Conservation (phyloP, 2,329 filamentous ascomycete genomes). For the Cercospora sp. region DNA sequence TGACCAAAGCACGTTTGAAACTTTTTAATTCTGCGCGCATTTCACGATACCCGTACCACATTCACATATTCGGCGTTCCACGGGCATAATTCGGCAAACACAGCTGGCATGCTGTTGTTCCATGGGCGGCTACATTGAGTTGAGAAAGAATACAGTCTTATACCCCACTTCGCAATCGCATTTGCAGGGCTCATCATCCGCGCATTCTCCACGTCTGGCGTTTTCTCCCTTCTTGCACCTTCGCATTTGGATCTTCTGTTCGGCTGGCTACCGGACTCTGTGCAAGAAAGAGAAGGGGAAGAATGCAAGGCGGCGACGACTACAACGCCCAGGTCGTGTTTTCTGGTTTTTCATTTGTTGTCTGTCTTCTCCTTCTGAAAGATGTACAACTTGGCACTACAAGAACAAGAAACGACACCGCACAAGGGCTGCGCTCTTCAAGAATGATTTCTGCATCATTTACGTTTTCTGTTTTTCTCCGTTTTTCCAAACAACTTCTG, state of each 20-base stretch:
- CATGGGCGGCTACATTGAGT: slow-evolving; percentile 1
- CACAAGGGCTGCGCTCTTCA: slow-evolving; percentile 3
- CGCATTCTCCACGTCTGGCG: background rate
- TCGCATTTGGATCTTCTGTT: background rate
- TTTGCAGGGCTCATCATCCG: background rate
- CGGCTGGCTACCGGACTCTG: background rate
- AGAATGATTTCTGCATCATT: slow-evolving; percentile 1
- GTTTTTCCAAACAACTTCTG: background rate
- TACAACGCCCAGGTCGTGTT: background rate
- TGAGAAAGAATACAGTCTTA: slow-evolving; percentile 13
- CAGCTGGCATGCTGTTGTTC: slow-evolving; percentile 19
- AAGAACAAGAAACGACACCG: background rate
- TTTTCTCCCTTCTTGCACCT: background rate
- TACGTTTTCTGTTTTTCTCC: background rate
- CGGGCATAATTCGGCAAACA: slow-evolving; percentile 5
- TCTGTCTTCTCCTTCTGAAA: background rate
- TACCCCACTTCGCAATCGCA: slow-evolving; percentile 11
- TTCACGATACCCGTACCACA: slow-evolving; percentile 17
- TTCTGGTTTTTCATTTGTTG: background rate
- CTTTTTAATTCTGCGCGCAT: slow-evolving; percentile 12
- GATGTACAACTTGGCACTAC: background rate
- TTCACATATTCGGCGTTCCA: slow-evolving; percentile 19
- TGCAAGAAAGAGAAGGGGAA: background rate
- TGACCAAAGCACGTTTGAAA: slow-evolving; percentile 16
- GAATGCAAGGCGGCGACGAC: background rate